Evolutionary conservation across 106 monocot genomes (phyloP), one percentile per base, ranked within the genome.

Genomic region (Dendrobium nobile): DNA sequence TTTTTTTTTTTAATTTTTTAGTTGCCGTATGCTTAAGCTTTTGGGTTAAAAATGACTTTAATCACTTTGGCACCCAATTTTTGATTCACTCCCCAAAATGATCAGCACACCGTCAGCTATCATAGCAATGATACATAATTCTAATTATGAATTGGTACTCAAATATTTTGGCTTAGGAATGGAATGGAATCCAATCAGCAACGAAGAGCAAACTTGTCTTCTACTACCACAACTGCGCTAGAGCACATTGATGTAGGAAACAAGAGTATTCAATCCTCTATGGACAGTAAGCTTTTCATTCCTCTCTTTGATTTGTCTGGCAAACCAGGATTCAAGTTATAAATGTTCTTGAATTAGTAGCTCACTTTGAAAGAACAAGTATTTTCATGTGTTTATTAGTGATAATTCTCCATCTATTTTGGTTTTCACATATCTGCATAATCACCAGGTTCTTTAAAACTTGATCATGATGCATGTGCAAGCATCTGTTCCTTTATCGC

Each of bases 391-490:
- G 26, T 2, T 65, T 2, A 51, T 51, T 51, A 15, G 51, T 51
- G 13, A 51, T 13, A 51, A 1, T 70, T 4, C 13, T 4, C 11
- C 33, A 17, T 31, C 37, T 70, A 4, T 70, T 37, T 70, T 40
- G 70, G 70, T 33, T 70, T 70, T 70, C 15, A 70, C 33, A 33
- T 67, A 37, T 70, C 70, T 37, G 7, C 74, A 42, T 19, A 74
- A 74, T 74, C 43, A 70, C 19, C 88, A 95, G 95, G 82, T 70
- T 84, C 88, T 8, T 84, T 92, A 44, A 89, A 92, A 79, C 85
- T 92, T n/a, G 92, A 95, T 82, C 87, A 89, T 67, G 92, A 88
- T 59, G 90, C 90, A 68, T 84, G 85, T 54, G 67, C 44, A 48
- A 90, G 84, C 75, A 84, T 88, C 5, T 79, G 84, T 75, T 84